Percentiles rank a stretch among this genome's conserved stretches.
Evolutionary conservation across 2,329 filamentous ascomycete genomes (phyloP).

Genomic region (Simplicillium aogashimaense): DNA sequence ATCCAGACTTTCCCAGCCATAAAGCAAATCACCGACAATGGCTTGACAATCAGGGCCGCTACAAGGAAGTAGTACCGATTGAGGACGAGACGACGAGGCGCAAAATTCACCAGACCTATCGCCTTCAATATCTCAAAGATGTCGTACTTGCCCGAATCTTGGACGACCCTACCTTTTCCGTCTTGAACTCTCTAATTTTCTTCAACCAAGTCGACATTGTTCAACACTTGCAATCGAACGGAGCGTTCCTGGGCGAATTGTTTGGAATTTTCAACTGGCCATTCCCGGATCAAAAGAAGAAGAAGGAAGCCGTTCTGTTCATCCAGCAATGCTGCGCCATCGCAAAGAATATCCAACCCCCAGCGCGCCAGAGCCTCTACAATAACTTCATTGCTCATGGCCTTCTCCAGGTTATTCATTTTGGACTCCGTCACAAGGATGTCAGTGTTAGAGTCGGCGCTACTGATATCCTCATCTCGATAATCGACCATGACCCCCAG

Average conservation of each 20-base stretch:
- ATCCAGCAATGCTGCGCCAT: constrained; percentile 94
- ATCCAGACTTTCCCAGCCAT: constrained; percentile 94
- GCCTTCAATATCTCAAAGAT: constrained; percentile 92
- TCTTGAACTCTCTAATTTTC: constrained; percentile 95
- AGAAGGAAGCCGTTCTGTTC: constrained; percentile 91
- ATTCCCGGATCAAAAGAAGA: constrained; percentile 56
- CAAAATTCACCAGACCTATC: constrained; percentile 95
- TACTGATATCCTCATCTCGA: constrained; percentile 83
- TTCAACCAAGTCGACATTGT: constrained; percentile 99
- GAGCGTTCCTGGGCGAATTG: constrained; percentile 68
- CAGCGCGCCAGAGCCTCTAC: constrained; percentile 71
- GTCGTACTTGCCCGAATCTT: constrained; percentile 95
- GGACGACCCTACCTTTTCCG: constrained; percentile 94
- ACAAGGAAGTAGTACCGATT: constrained; percentile 93
- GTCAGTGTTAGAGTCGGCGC: constrained; percentile 82
- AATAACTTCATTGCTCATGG: constrained; percentile 84
- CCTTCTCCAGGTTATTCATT: constrained; percentile 82
- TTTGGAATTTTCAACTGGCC: constrained; percentile 73
- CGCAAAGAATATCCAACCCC: constrained; percentile 86
- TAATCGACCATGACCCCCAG: constrained; percentile 91
- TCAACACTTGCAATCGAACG: constrained; percentile 81
- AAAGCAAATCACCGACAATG: constrained; percentile 96
- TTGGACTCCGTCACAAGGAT: constrained; percentile 76
- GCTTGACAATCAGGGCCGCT: constrained; percentile 77
- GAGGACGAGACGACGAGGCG: constrained; percentile 69